Percentiles rank a stretch among this genome's conserved stretches.
phyloP scores from a whole-genome alignment of 2,329 filamentous ascomycete genomes.

The Colletotrichum magnum region DNA sequence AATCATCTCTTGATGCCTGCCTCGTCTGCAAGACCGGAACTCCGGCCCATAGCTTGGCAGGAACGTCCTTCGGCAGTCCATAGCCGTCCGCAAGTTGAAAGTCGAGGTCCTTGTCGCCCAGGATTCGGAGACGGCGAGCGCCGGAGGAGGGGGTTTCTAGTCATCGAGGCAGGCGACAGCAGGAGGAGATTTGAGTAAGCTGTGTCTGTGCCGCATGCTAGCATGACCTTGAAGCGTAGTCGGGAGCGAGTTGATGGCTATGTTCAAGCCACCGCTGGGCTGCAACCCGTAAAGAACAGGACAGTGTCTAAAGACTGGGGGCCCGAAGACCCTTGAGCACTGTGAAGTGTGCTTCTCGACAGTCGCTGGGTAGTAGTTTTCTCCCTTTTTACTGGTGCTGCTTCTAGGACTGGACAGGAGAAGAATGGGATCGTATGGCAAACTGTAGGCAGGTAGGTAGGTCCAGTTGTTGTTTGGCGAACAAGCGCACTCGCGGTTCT shows the following conservation, averaged over 20 bases:
- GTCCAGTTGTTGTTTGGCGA: no score
- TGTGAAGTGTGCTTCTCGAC: not conserved
- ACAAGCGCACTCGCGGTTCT: no score
- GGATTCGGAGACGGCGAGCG: not conserved
- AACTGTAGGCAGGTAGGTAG: no score
- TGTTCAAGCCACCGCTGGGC: not conserved
- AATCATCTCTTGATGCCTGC: not conserved
- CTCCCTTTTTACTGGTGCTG: no score
- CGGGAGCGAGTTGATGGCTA: not conserved
- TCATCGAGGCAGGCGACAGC: no score
- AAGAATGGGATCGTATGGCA: no score
- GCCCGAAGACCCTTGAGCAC: not conserved
- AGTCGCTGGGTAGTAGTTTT: no score
- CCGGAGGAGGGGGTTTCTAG: not conserved
- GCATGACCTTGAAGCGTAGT: constrained; percentile 22
- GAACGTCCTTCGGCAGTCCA: not conserved
- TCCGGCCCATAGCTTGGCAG: constrained; percentile 6
- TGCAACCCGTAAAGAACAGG: not conserved
- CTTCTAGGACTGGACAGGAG: no score
- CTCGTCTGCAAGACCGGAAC: constrained; percentile 4
- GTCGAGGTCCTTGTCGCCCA: not conserved
- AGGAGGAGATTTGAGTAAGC: not conserved
- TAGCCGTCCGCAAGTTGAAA: not conserved
- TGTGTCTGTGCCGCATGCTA: constrained; percentile 15
- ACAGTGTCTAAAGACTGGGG: constrained; percentile 25